Evolutionary conservation across 1,284 basidiomycete genomes (phyloP), one percentile per base, ranked within the genome.

Genomic region (Malassezia vespertilionis): DNA sequence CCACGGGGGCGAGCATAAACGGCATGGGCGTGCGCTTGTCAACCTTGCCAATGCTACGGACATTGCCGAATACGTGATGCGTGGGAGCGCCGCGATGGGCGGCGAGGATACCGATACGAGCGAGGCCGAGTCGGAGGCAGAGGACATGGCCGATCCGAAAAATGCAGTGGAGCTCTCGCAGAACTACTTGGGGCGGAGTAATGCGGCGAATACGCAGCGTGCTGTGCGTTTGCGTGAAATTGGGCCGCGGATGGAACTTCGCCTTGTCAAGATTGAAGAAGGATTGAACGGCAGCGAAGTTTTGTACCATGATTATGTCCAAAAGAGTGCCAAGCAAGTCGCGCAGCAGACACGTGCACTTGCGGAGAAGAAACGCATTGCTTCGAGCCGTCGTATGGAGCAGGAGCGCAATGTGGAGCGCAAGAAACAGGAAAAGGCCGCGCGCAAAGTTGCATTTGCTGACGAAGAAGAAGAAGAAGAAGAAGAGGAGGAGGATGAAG

Each of bases 181-280:
- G 50, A 84, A 93, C 67, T 96, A 96, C 71, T 82, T 96, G 21
- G 93, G 93, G 15, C 75, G 90, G 64, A 91, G 90, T 53, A 95
- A 95, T 71, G 82, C 82, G 65, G 86, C 83, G 71, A 89, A 88
- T 2, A 80, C 84, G 66, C 82, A 85, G 73, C 80, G 88, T 55
- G 91, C 93, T 2, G 86, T 99, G 1, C 78, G 82, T 52, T 75
- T 99, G 46, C 83, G 90, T 46, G 93, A 99, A 74, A 81, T 96
- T 40, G 93, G 93, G 0, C 93, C 93, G 22, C 76, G 93, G 60
- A 82, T 97, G 80, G 93, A 97, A 72, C 74, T 96, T 57, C 79
- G 79, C 58, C 76, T 97, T 54, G 80, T 96, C 66, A 99, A 99
- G 76, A 86, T 99, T 54, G 80, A 82, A 15, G 90, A 95, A 72